Evolutionary conservation across 306 rosid genomes (phyloP).

Genomic region (barrel medic (Medicago truncatula)): MtrunA17r5.0-ANR NC_053042.1:18104501-18105000

Average conservation of each 20-base stretch:
- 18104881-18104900: neutral
- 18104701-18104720: conserved; percentile 16
- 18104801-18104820: neutral
- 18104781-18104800: neutral
- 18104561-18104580: conserved; percentile 2
- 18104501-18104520: no score
- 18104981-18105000: conserved; percentile 51
- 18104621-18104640: neutral
- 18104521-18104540: neutral
- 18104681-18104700: conserved; percentile 2
- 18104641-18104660: neutral
- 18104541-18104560: conserved; percentile 1
- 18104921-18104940: conserved; percentile 14
- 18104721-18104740: conserved; percentile 8
- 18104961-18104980: conserved; percentile 40
- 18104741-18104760: conserved; percentile 9
- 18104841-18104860: conserved; percentile 18
- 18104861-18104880: conserved; percentile 4
- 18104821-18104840: neutral
- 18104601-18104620: neutral
- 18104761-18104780: conserved; percentile 13
- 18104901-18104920: neutral
- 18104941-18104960: conserved; percentile 15
- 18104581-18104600: neutral
- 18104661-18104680: neutral